Evolutionary conservation across 805 yeast species (phyloP).

Genomic region (Clavispora santaluciae): DNA sequence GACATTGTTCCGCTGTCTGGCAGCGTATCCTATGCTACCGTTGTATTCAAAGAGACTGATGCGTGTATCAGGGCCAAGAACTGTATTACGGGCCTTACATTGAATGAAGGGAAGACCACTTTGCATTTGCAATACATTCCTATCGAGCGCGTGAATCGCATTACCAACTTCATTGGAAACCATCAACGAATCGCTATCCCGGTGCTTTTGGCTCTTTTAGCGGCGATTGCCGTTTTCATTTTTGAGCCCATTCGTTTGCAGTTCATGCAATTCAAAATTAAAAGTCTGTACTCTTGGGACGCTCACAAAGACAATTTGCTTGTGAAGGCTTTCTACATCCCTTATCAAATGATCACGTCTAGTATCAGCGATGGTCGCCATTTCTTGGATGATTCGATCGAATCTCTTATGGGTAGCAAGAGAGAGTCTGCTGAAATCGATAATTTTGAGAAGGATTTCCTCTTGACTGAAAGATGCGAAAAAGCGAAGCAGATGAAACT

Average conservation of each 20-base stretch:
- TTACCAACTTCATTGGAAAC: constrained; percentile 55
- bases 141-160: constrained; percentile 44
- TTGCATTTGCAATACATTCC: constrained; percentile 74
- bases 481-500: constrained; percentile 63
- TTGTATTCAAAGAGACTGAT: constrained; percentile 52
- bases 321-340: constrained; percentile 23
- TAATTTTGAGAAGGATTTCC: constrained; percentile 20
- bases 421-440: constrained; percentile 10
- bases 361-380: constrained; percentile 32
- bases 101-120: constrained; percentile 49
- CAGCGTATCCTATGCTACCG: constrained; percentile 40
- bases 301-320: constrained; percentile 34
- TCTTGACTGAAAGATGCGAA: constrained; percentile 72
- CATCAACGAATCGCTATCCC: constrained; percentile 88
- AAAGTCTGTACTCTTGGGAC: constrained; percentile 47
- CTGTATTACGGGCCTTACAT: constrained; percentile 76
- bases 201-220: constrained; percentile 65
- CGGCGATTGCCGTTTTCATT: constrained; percentile 75
- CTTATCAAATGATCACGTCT: constrained; percentile 20
- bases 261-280: constrained; percentile 69
- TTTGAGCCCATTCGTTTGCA: constrained; percentile 92
- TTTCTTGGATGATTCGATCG: constrained; percentile 28
- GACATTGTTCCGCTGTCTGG: constrained; percentile 65
- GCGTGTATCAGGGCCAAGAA: constrained; percentile 85
- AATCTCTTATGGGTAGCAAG: constrained; percentile 9